Percentiles rank a stretch among this genome's conserved stretches.
Evolutionary conservation across 352 stramenopile species (phyloP).

Genomic region (Blastocystis sp.): DNA sequence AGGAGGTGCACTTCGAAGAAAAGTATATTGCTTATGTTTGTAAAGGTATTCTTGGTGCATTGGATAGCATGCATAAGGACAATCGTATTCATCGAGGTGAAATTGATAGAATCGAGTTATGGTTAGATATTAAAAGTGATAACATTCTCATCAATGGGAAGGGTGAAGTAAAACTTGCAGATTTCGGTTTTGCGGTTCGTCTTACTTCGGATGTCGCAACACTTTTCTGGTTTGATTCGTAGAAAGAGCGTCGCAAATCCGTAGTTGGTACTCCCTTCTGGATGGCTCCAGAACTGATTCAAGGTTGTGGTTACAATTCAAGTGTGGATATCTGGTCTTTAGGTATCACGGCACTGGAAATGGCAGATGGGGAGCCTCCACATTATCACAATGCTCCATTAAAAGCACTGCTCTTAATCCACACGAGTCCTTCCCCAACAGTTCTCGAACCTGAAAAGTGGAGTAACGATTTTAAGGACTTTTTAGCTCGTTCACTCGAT

Average conservation of each 20-base stretch:
- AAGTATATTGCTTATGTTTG: conserved; percentile 72
- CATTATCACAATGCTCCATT: conserved; percentile 85
- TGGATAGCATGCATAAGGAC: conserved; percentile 72
- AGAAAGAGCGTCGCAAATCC: conserved; percentile 72
- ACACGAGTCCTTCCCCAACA: conserved; percentile 78
- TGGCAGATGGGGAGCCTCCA: conserved; percentile 83
- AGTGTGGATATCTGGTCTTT: conserved; percentile 74
- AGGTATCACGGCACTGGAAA: conserved; percentile 82
- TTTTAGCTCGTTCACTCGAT: conserved; percentile 79
- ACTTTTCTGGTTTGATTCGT: not conserved
- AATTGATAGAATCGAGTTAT: conserved; percentile 71
- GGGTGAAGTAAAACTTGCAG: conserved; percentile 74
- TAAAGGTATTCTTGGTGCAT: conserved; percentile 64
- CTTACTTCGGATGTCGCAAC: conserved; percentile 71
- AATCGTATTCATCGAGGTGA: conserved; percentile 72
- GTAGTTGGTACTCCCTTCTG: conserved; percentile 87
- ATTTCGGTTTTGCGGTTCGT: conserved; percentile 76
- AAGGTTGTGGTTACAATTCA: conserved; percentile 75
- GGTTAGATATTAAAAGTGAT: conserved; percentile 74
- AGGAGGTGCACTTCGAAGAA: conserved; percentile 72
- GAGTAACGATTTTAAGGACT: conserved; percentile 78
- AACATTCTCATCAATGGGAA: conserved; percentile 73
- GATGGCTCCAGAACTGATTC: conserved; percentile 89
- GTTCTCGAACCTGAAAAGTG: conserved; percentile 78
- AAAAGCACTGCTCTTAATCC: conserved; percentile 75